Conservation (phyloP, 805 yeast genomes). For the Metschnikowia baotianmanensis region DNA sequence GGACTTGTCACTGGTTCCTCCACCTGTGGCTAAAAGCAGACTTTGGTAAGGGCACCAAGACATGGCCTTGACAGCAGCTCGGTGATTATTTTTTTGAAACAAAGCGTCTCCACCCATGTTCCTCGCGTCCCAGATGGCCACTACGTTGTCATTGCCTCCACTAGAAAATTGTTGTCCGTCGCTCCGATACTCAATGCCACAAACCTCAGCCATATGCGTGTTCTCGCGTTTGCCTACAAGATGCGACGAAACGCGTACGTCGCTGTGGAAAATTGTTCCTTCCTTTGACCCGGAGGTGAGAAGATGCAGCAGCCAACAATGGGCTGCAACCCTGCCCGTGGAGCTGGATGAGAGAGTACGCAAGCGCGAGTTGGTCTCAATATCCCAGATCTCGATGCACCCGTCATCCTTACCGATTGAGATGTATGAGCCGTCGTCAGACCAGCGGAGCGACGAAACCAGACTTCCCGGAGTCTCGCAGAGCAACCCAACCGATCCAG, state of each 20-base stretch:
- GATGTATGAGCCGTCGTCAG: conserved; percentile 83
- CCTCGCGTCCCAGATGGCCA: conserved; percentile 84
- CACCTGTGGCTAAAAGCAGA: conserved; percentile 90
- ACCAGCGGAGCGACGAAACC: conserved; percentile 82
- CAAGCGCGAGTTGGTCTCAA: conserved; percentile 67
- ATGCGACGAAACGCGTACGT: conserved; percentile 83
- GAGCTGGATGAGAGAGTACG: conserved; percentile 72
- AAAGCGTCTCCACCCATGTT: conserved; percentile 46
- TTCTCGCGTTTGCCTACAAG: conserved; percentile 51
- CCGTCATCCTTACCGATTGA: conserved; percentile 86
- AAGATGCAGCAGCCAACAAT: conserved; percentile 80
- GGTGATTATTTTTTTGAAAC: conserved; percentile 74
- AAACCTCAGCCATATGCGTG: conserved; percentile 80
- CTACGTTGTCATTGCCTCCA: conserved; percentile 94
- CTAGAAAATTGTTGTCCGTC: conserved; percentile 87
- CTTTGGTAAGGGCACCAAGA: conserved; percentile 91
- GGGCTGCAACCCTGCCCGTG: conserved; percentile 71
- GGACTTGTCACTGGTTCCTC: conserved; percentile 86
- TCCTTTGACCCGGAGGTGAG: conserved; percentile 85
- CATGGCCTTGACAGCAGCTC: conserved; percentile 93
- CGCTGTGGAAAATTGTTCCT: conserved; percentile 84
- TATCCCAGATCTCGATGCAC: conserved; percentile 88
- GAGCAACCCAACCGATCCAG: conserved; percentile 72
- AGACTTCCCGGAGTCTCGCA: conserved; percentile 50
- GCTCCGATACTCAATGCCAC: conserved; percentile 82